These are phyloP conservation scores for Ampelocalamus luodianensis DNA, from an alignment of 176 grass and related monocot species.

Conservation along the genomic window DNA sequence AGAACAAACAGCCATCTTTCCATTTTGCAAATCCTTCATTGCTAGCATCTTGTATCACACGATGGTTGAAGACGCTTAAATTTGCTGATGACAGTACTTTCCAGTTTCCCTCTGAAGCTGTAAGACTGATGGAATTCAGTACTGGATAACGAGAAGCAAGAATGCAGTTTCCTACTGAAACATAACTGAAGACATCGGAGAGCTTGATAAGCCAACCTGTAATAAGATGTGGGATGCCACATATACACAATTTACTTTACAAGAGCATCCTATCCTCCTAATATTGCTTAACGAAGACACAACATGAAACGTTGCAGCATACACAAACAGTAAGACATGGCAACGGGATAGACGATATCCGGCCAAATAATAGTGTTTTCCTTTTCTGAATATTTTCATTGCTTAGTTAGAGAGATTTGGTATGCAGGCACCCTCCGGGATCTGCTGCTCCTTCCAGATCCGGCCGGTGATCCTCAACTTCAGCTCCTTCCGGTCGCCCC, in stretches of 20 bases:
- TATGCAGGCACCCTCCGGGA: conserved; percentile 59
- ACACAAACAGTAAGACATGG: conserved; percentile 24
- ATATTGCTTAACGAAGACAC: conserved; percentile 35
- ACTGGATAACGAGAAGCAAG: neutral
- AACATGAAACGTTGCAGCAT: conserved; percentile 37
- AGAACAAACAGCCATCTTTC: neutral
- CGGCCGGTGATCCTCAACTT: conserved; percentile 77
- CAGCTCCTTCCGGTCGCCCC: conserved; percentile 69
- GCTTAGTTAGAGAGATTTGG: conserved; percentile 67
- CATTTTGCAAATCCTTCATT: neutral
- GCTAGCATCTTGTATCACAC: neutral
- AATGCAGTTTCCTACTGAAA: conserved; percentile 10
- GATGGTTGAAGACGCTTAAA: neutral
- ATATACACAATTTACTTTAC: conserved; percentile 58
- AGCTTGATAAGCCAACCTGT: conserved; percentile 35
- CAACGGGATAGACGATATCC: conserved; percentile 9
- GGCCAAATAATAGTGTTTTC: conserved; percentile 1
- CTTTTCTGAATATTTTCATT: conserved; percentile 1
- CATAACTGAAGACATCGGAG: neutral
- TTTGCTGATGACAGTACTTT: neutral
- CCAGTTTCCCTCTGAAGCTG: neutral
- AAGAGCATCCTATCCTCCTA: conserved; percentile 51
- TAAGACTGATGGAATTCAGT: neutral
- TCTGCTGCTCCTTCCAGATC: conserved; percentile 78
- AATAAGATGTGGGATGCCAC: conserved; percentile 37